These are phyloP conservation scores for Cutaneotrichosporon cutaneum DNA, from an alignment of 1,284 basidiomycete genomes.

Conservation along the genomic window DNA sequence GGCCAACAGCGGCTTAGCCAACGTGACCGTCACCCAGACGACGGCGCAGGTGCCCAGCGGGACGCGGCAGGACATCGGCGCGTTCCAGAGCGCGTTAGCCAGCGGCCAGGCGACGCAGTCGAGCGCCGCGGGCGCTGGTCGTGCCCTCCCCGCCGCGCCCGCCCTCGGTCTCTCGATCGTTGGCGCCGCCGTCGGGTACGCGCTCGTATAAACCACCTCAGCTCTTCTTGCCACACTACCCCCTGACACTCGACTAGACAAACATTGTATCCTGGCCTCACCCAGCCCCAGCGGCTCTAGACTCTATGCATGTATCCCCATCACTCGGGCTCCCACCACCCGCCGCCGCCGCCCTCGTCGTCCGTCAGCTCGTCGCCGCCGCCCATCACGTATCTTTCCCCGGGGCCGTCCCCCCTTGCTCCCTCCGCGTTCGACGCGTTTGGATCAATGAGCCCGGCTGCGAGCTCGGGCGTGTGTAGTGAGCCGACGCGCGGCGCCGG, in stretches of 20 bases:
- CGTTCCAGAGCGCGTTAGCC: neutral
- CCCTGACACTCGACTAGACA: neutral
- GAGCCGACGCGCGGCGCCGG: neutral
- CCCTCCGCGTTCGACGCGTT: conserved; percentile 55
- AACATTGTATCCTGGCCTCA: neutral
- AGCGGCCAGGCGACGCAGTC: neutral
- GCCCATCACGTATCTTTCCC: conserved; percentile 53
- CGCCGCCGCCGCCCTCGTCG: conserved; percentile 28
- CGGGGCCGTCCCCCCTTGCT: conserved; percentile 62
- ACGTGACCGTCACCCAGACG: neutral
- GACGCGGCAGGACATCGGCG: neutral
- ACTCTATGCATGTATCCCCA: neutral
- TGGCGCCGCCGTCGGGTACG: neutral
- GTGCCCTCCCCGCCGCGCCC: too few species aligned
- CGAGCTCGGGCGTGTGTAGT: conserved; percentile 38
- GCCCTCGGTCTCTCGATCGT: too few species aligned
- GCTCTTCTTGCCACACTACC: too few species aligned
- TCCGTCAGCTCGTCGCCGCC: conserved; percentile 29
- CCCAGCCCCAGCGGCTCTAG: neutral
- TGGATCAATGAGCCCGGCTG: conserved; percentile 31
- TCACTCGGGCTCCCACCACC: conserved; percentile 21
- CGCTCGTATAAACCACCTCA: neutral
- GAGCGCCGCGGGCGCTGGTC: too few species aligned
- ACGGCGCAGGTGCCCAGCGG: neutral
- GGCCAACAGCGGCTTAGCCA: neutral